Evolutionary conservation across 208 protist genomes (phyloP).

Genomic region (Trypanosoma boissoni): DNA sequence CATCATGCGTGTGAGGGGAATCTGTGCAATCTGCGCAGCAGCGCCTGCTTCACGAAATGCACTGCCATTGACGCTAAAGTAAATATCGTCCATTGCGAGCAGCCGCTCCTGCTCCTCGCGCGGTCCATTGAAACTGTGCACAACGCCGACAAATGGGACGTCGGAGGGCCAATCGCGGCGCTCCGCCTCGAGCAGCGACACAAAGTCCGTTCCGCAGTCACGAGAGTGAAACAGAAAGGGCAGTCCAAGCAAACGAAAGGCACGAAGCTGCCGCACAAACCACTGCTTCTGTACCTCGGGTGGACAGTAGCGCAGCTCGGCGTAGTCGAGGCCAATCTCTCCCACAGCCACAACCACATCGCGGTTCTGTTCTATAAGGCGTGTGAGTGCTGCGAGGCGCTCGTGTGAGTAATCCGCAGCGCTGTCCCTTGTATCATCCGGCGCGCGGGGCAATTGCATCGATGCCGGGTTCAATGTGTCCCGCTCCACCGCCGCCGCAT

Average conservation of each 20-base stretch:
- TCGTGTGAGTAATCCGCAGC: conserved; percentile 30
- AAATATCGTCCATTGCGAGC: conserved; percentile 66
- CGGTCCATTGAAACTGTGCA: conserved; percentile 94
- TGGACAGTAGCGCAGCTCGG: conserved; percentile 75
- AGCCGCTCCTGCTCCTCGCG: conserved; percentile 74
- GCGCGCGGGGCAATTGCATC: too few relatives aligned
- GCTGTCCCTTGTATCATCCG: too few relatives aligned
- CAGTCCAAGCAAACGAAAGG: conserved; percentile 49
- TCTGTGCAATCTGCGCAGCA: conserved; percentile 47
- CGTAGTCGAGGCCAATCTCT: conserved; percentile 92
- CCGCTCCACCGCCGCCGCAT: conserved; percentile 32
- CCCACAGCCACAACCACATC: conserved; percentile 87
- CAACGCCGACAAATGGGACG: conserved; percentile 57
- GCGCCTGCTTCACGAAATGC: conserved; percentile 85
- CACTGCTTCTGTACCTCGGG: conserved; percentile 67
- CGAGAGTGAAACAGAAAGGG: conserved; percentile 93
- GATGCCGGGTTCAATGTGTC: too few relatives aligned
- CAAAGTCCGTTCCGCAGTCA: conserved; percentile 84
- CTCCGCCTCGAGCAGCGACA: conserved; percentile 46
- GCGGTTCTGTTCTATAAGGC: conserved; percentile 59
- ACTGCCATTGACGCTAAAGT: conserved; percentile 91
- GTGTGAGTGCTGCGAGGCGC: conserved; percentile 49
- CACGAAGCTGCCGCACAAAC: conserved; percentile 61
- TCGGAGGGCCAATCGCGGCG: conserved; percentile 9
- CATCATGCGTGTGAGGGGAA: conserved; percentile 86